Conservation (phyloP, 768 basidiomycete species). For the Xerocomellus chrysenteron region DNA sequence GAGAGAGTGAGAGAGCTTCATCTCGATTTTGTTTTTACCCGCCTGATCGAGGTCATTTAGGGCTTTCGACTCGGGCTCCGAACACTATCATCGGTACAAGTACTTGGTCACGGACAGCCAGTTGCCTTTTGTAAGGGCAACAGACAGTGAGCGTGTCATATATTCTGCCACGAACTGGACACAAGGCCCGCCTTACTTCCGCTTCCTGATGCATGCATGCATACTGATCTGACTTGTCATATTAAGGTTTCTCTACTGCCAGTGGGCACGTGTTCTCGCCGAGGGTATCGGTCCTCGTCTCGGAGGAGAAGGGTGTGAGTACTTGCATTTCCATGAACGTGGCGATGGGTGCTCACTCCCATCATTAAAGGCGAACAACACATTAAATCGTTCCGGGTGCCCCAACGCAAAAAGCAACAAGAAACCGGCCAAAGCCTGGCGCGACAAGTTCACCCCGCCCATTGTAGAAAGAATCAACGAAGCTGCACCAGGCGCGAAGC, state of each 20-base stretch:
- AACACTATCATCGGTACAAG: slow-evolving; percentile 54
- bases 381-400: slow-evolving; percentile 66
- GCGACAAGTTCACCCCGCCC: slow-evolving; percentile 49
- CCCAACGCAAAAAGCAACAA: slow-evolving; percentile 50
- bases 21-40: neutral
- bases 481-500: slow-evolving; percentile 59
- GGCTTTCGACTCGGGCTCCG: slow-evolving; percentile 50
- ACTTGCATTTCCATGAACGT: neutral
- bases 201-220: neutral
- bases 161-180: slow-evolving; percentile 71
- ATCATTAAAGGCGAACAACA: slow-evolving; percentile 53
- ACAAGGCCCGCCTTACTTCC: slow-evolving; percentile 39
- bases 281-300: slow-evolving; percentile 52
- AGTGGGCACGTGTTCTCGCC: slow-evolving; percentile 48
- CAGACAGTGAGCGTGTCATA: slow-evolving; percentile 57
- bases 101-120: slow-evolving; percentile 42
- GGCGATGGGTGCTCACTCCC: neutral
- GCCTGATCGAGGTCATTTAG: slow-evolving; percentile 25
- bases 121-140: slow-evolving; percentile 55
- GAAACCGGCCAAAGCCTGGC: slow-evolving; percentile 52
- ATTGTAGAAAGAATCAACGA: slow-evolving; percentile 60
- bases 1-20: slow-evolving; percentile 46
- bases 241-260: slow-evolving; percentile 59
- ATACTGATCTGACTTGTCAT: neutral
- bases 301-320: slow-evolving; percentile 45